Conservation (phyloP, 139 green algal species). For the Deuterostichococcus epilithicus region DNA sequence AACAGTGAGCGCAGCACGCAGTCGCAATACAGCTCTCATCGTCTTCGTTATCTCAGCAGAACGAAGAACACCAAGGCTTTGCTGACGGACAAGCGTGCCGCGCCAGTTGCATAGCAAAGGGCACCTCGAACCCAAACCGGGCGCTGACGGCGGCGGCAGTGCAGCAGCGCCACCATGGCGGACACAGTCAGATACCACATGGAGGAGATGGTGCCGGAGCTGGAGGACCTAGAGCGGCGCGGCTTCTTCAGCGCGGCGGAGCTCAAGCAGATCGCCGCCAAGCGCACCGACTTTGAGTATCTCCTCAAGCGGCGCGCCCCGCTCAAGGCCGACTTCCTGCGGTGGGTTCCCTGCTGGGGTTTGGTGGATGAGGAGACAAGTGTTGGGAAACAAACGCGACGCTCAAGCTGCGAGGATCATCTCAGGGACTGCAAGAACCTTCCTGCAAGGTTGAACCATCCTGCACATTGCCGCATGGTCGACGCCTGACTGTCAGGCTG, state of each 20-base stretch:
- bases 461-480: no score
- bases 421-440: no score
- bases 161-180: conserved; percentile 25
- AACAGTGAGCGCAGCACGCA: no score
- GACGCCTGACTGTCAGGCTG: no score
- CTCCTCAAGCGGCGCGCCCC: conserved; percentile 68
- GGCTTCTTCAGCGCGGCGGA: conserved; percentile 83
- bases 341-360: conserved; percentile 26
- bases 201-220: conserved; percentile 94
- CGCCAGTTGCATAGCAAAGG: no score
- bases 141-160: no score
- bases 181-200: conserved; percentile 67
- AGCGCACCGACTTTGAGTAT: conserved; percentile 86
- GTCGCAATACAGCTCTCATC: no score
- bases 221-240: conserved; percentile 83
- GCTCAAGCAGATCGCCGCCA: conserved; percentile 74
- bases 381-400: background rate
- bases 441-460: no score
- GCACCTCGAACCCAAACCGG: no score
- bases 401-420: background rate
- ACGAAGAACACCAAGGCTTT: background rate
- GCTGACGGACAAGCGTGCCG: no score
- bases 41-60: no score
- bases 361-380: background rate
- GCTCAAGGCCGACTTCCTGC: conserved; percentile 73